Evolutionary conservation across 805 yeast genomes (phyloP), one percentile per base, ranked within the genome.

Genomic region (Lipomyces yamadae): DNA sequence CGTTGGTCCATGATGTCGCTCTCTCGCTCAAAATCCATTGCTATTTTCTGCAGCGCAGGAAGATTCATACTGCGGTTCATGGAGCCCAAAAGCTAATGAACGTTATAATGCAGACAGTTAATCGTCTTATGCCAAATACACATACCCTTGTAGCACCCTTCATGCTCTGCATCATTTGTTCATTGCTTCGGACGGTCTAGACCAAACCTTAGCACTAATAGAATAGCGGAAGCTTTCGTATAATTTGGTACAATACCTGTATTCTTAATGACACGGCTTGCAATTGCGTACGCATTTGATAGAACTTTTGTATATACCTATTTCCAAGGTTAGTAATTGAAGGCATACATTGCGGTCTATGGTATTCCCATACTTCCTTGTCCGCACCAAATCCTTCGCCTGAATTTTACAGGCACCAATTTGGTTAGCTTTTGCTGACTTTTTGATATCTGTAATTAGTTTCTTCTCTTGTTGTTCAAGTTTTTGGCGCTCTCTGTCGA

Each of bases 1-100:
- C 97, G 88, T 80, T 95, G 99, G 78, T 94, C 98, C 98, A 95
- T 95, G 73, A 96, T 81, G 76, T 96, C 99, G 78, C 90, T 91
- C 75, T 94, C 97, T 74, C 86, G 87, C 74, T 95, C 97, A 78
- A 95, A 95, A 74, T 95, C 98, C 90, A 91, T 93, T 2, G 98
- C 92, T 29, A 95, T 95, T 68, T 89, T 85, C 65, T 91, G 89
- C 68, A 95, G 80, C 72, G 91, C 96, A 0, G 97, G 97, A 69
- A 95, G 79, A 75, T 96, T 95, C 96, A 95, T 90, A 65, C 86
- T 86, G 74, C 88, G 82, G 77, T 95, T 95, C 96, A 95, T 90
- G 2, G 96, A 88, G 62, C 89, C 88, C 65, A 95, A 81, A 61
- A 95, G 80, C 69, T 73, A 65, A 15, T 73, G 30, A 8, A 0